Base-by-base conservation (phyloP, 1,284 basidiomycete species). In the Tylopilus sp. region DNA sequence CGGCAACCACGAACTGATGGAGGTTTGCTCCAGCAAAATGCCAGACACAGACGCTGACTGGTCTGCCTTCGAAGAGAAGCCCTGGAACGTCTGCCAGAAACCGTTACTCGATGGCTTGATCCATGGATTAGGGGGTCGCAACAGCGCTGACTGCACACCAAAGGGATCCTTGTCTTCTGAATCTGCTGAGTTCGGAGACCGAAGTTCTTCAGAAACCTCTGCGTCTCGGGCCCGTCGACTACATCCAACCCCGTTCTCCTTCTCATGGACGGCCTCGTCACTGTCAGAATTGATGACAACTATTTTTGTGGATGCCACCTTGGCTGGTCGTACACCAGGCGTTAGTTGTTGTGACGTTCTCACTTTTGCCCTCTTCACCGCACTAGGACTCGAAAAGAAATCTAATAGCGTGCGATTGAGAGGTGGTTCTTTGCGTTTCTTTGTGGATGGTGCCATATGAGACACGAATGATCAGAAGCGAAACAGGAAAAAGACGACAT, bases 241-340 rank as follows among this genome's bases (percentile, higher is more conserved):
- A 1, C 16, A 19, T 39, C 19, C 21, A n/a, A 36, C 33, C 29
- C 37, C 42, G 13, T 39, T 44, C 16, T 41, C 39, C 40, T 23
- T 48, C 19, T 15, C 44, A 18, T 40, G 43, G n/a, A 49, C 52
- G 25, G 52, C 56, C 13, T 75, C 73, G 41, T 84, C 81, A 26
- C 68, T 70, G 56, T 79, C 78, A 25, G 81, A 81, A 58, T 84
- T 80, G 49, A 85, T 77, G 54, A 82, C 65, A 42, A 84, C 80
- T 49, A 80, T 62, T 33, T 81, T 74, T 47, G 59, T 63, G 15
- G 63, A 60, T 16, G 41, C 40, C 26, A 35, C 45, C 33, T 48
- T 41, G 42, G 47, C 41, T 28, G 35, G 46, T 45, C 40, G 59
- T 38, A 23, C 37, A 21, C 30, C 45, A 33, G 33, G 25, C 7